Conservation (phyloP, 768 basidiomycete genomes). For the Lactarius pseudohatsudake region DNA sequence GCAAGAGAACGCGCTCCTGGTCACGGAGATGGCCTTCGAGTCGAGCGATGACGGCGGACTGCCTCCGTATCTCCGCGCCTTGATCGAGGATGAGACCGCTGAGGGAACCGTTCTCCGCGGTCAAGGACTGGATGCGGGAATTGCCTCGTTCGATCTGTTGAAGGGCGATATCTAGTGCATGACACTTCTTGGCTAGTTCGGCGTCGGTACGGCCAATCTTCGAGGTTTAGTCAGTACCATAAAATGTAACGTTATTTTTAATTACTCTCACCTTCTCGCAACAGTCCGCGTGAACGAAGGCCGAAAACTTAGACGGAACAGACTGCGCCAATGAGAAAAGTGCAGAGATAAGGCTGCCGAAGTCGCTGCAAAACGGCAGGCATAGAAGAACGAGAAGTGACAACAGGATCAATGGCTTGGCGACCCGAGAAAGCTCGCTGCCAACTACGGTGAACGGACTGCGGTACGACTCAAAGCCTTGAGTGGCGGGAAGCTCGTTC, state of each 20-base stretch:
- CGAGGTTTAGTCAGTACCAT: not conserved
- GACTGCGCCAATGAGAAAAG: not conserved
- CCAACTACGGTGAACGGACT: not conserved
- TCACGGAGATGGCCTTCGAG: slow-evolving; percentile 9
- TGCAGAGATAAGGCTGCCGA: not conserved
- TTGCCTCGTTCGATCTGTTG: not conserved
- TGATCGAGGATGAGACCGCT: slow-evolving; percentile 1
- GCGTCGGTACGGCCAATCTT: not conserved
- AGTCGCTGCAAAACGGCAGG: not conserved
- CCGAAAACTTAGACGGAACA: not conserved
- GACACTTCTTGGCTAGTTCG: slow-evolving; percentile 6
- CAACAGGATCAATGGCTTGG: not conserved
- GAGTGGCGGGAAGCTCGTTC: not conserved
- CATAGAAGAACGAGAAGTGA: slow-evolving; percentile 8
- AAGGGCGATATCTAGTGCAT: slow-evolving; percentile 9
- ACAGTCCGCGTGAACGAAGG: slow-evolving; percentile 1
- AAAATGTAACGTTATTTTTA: not conserved
- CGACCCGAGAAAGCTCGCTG: not conserved
- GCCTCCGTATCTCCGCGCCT: not conserved
- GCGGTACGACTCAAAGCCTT: not conserved
- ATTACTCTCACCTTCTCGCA: not conserved
- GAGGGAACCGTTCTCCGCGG: slow-evolving; percentile 7
- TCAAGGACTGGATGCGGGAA: slow-evolving; percentile 8
- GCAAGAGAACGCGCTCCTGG: not conserved
- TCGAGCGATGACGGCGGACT: slow-evolving; percentile 1